Conservation (phyloP, 257 asterid genomes). For the Misopates orontium region DNA sequence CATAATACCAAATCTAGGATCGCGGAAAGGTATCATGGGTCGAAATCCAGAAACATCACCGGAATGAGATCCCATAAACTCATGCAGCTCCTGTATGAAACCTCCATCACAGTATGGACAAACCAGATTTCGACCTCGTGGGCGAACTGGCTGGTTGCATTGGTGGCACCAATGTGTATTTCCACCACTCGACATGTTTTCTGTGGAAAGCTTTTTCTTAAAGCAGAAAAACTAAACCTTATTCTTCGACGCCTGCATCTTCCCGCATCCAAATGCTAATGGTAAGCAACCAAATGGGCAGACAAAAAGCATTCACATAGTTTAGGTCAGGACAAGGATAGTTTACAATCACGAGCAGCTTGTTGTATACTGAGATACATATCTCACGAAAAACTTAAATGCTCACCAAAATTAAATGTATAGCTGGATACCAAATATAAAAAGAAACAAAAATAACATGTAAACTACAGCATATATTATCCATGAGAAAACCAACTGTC, state of each 20-base stretch:
- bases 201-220: background rate
- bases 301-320: too few relatives aligned
- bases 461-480: too few relatives aligned
- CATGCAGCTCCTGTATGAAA: slow-evolving; percentile 76
- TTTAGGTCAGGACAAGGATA: too few relatives aligned
- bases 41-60: slow-evolving; percentile 42
- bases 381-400: too few relatives aligned
- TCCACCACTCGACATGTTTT: slow-evolving; percentile 57
- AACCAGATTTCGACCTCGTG: slow-evolving; percentile 40
- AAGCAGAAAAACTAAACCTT: background rate
- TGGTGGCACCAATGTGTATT: slow-evolving; percentile 91
- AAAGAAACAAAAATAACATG: too few relatives aligned
- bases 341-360: too few relatives aligned
- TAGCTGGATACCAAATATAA: too few relatives aligned
- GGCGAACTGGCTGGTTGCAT: slow-evolving; percentile 67
- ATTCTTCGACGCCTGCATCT: slow-evolving; percentile 22
- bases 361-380: too few relatives aligned
- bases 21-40: slow-evolving; percentile 33
- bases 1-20: slow-evolving; percentile 49
- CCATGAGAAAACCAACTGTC: too few relatives aligned
- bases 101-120: slow-evolving; percentile 85
- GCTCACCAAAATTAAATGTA: too few relatives aligned
- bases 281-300: too few relatives aligned
- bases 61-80: slow-evolving; percentile 39
- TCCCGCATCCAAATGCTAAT: slow-evolving; percentile 30